Evolutionary conservation across 495 filamentous ascomycete species (phyloP), one percentile per base, ranked within the genome.

Genomic region (Hypoxylon subgilvum): DNA sequence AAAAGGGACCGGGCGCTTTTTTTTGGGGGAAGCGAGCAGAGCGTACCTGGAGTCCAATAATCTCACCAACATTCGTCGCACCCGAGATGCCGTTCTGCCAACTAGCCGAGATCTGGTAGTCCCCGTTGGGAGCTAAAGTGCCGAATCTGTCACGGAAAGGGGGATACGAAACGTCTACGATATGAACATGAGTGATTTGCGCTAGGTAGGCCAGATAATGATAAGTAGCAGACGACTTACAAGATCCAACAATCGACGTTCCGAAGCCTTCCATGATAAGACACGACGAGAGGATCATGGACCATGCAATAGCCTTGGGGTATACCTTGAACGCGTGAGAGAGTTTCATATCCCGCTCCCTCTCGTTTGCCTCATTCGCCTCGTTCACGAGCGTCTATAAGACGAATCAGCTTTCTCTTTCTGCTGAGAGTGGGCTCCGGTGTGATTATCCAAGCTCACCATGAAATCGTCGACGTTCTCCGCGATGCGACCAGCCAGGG

Each of bases 181-280:
- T 17, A 27, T 55, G 28, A 30, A 35, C 17, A 25, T 34, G 22
- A 23, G 19, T 27, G 7, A 3, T 34, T 12, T 34, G 3, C n/a
- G n/a, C n/a, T n/a, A n/a, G n/a, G n/a, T n/a, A n/a, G n/a, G 9
- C 31, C n/a, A 10, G 31, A 30, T 3, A 10, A 34, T 6, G 31
- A 13, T 13, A 34, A 34, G 27, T 13, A 34, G 31, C 9, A 10
- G 31, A 12, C 8, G n/a, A 63, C 67, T 63, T 47, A 70, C 67
- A 69, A 7, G 67, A 67, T 25, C 67, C 67, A 14, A 70, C 65
- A 6, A 70, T 47, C 0, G 68, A 49, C 12, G 79, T 69, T 64
- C 79, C 78, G 53, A 78, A 82, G 9, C 79, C 79, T 61, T 82
- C 79, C 79, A 82, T 82, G 44, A 74, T 73, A 22, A 82, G 72